phyloP scores from a whole-genome alignment of 768 basidiomycete species.

The Lactarius vividus region DNA sequence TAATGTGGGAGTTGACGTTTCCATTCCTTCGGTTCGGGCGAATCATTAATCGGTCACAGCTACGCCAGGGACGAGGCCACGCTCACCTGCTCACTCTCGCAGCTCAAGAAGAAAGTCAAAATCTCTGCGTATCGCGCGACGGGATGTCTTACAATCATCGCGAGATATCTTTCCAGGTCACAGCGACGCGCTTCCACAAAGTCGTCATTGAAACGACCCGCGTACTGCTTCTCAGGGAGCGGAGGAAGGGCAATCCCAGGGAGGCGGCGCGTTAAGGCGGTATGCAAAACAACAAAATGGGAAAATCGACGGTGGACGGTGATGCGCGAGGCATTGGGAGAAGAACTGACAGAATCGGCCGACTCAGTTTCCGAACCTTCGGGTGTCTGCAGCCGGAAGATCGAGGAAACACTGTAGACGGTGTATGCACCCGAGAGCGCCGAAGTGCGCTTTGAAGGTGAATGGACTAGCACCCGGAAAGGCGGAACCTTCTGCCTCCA shows the following conservation, averaged over 20 bases:
- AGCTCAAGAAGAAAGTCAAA: conserved; percentile 73
- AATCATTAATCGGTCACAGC: background rate
- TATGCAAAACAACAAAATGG: conserved; percentile 77
- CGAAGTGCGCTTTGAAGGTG: conserved; percentile 72
- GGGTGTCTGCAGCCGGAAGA: conserved; percentile 47
- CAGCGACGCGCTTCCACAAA: conserved; percentile 82
- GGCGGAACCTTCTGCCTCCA: conserved; percentile 75
- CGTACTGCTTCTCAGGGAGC: conserved; percentile 82
- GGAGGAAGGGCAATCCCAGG: conserved; percentile 79
- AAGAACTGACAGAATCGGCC: conserved; percentile 29
- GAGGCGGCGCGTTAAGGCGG: conserved; percentile 61
- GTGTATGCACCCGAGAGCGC: conserved; percentile 69
- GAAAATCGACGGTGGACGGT: conserved; percentile 83
- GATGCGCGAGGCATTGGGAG: conserved; percentile 49
- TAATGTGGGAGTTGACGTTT: conserved; percentile 58
- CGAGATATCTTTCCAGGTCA: conserved; percentile 78
- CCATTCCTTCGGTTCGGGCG: conserved; percentile 58
- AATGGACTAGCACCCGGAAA: conserved; percentile 75
- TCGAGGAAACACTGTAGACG: conserved; percentile 70
- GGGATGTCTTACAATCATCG: conserved; percentile 68
- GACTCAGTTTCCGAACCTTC: conserved; percentile 28
- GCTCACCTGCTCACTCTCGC: conserved; percentile 72
- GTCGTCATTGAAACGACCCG: conserved; percentile 73
- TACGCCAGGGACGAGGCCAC: background rate
- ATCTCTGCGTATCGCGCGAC: conserved; percentile 76